Conservation (phyloP, 345 rosid genomes). For the Sonneratia alba region DNA sequence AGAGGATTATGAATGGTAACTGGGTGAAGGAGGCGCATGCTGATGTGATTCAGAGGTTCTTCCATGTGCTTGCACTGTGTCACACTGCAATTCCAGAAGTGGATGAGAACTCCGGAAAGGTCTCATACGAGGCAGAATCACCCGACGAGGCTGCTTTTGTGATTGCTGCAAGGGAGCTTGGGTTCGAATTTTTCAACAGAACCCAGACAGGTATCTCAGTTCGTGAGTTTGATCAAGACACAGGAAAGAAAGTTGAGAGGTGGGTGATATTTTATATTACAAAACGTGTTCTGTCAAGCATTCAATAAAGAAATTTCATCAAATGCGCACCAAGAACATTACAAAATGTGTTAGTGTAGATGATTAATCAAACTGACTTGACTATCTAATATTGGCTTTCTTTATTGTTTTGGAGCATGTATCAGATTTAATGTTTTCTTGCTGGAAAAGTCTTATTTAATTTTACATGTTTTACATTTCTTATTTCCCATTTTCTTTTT, state of each 20-base stretch:
- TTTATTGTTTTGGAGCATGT: no score
- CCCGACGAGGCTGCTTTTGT: conserved; percentile 96
- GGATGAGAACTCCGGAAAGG: conserved; percentile 60
- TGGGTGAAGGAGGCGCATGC: conserved; percentile 68
- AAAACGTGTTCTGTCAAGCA: no score
- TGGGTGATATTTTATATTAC: conserved; percentile 20
- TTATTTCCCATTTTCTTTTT: no score
- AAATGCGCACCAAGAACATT: no score
- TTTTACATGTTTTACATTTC: no score
- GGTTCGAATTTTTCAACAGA: conserved; percentile 81
- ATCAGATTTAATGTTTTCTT: no score
- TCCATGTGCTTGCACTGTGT: conserved; percentile 73
- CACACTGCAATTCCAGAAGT: conserved; percentile 96
- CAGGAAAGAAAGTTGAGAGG: conserved; percentile 69
- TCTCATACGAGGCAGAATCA: conserved; percentile 88
- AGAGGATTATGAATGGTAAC: conserved; percentile 66
- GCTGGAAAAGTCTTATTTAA: no score
- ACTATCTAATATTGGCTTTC: no score
- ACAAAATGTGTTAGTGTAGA: no score
- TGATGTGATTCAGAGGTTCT: conserved; percentile 54
- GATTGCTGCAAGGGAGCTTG: conserved; percentile 93
- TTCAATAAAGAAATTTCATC: no score
- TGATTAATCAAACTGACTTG: no score
- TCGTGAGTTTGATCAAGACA: conserved; percentile 40
- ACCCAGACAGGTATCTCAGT: conserved; percentile 78